Conservation (phyloP, 495 filamentous ascomycete species). For the Penicillium nucicola region DNA sequence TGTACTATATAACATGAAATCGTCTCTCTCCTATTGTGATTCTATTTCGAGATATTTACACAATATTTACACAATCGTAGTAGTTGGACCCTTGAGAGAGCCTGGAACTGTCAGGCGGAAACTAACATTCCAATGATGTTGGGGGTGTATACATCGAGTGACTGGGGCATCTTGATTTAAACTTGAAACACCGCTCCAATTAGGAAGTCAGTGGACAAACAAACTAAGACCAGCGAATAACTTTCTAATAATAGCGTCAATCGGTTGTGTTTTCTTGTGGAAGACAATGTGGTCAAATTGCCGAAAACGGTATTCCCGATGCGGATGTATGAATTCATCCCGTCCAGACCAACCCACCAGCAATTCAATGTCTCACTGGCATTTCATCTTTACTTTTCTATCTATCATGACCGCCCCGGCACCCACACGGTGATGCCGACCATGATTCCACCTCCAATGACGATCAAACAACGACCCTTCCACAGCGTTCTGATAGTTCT, state of each 20-base stretch:
- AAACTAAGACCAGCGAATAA: too few relatives aligned
- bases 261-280: background rate
- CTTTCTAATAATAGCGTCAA: too few relatives aligned
- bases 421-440: background rate
- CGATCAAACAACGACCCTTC: background rate
- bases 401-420: background rate
- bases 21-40: background rate
- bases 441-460: background rate
- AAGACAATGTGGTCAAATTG: background rate
- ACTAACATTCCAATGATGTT: too few relatives aligned
- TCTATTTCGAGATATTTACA: too few relatives aligned
- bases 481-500: background rate
- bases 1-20: constrained; percentile 7
- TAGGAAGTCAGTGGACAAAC: too few relatives aligned
- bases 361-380: background rate
- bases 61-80: too few relatives aligned
- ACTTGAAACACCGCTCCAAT: too few relatives aligned
- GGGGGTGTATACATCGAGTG: too few relatives aligned
- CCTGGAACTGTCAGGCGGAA: too few relatives aligned
- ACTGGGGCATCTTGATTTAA: too few relatives aligned
- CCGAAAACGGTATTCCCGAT: constrained; percentile 2
- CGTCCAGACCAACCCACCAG: background rate
- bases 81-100: too few relatives aligned
- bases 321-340: constrained; percentile 1
- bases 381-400: background rate